Percentiles rank a stretch among this genome's conserved stretches.
These are phyloP conservation scores for Coccomyxa sp. DNA, from an alignment of 139 green algal species.

Conservation along the genomic window DNA sequence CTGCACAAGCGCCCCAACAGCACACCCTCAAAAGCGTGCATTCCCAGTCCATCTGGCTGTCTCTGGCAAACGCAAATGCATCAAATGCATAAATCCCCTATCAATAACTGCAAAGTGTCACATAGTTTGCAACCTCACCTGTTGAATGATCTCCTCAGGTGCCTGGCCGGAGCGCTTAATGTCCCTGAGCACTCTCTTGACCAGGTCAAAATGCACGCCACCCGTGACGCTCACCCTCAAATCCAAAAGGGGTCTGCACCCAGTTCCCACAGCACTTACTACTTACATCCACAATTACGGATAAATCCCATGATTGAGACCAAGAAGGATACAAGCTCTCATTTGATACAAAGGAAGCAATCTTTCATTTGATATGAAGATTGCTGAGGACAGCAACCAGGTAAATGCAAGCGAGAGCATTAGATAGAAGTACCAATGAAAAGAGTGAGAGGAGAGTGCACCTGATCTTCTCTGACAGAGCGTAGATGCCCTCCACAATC, in stretches of 20 bases:
- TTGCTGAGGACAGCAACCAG: too few relatives aligned
- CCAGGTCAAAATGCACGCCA: conserved; percentile 97
- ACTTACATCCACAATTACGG: too few relatives aligned
- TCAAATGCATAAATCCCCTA: neutral
- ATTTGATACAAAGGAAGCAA: too few relatives aligned
- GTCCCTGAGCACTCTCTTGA: conserved; percentile 96
- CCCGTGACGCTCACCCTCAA: conserved; percentile 84
- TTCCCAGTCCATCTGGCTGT: neutral
- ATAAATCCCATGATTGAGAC: too few relatives aligned
- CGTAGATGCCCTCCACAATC: conserved; percentile 96
- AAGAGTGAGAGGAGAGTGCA: neutral
- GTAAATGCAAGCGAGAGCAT: too few relatives aligned
- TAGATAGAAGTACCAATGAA: too few relatives aligned
- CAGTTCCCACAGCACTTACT: neutral
- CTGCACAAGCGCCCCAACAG: conserved; percentile 24
- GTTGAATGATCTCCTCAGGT: conserved; percentile 92
- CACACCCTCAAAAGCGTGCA: too few relatives aligned
- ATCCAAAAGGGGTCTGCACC: conserved; percentile 67
- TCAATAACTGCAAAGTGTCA: too few relatives aligned
- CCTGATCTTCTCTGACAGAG: conserved; percentile 67
- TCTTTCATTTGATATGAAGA: too few relatives aligned
- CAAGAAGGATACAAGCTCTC: too few relatives aligned
- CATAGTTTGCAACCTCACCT: conserved; percentile 42
- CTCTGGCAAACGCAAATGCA: neutral
- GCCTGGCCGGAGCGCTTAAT: conserved; percentile 85